phyloP scores from a whole-genome alignment of 306 rosid genomes.

The Fragaria iinumae region DNA sequence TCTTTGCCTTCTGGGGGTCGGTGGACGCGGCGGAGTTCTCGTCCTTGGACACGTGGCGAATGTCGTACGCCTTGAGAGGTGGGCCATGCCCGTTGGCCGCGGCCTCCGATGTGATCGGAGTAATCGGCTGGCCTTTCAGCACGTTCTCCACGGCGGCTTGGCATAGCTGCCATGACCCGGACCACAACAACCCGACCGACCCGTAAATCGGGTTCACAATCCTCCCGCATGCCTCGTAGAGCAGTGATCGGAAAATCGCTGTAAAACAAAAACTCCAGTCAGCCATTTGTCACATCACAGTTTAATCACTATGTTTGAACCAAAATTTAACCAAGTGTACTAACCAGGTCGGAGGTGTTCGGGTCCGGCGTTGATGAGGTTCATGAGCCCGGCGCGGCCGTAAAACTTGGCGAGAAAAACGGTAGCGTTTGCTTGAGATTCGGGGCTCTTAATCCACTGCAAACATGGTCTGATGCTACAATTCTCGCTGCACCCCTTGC shows the following conservation, averaged over 20 bases:
- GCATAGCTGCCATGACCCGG: constrained; percentile 96
- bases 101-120: constrained; percentile 77
- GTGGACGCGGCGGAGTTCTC: constrained; percentile 72
- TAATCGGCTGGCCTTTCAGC: constrained; percentile 75
- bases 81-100: constrained; percentile 75
- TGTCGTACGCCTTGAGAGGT: constrained; percentile 82
- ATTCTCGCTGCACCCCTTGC: constrained; percentile 91
- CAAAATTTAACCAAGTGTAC: not conserved
- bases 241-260: constrained; percentile 83
- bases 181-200: constrained; percentile 93
- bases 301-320: too few species aligned
- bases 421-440: constrained; percentile 95
- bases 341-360: constrained; percentile 92
- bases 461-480: constrained; percentile 92
- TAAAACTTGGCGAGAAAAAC: constrained; percentile 93
- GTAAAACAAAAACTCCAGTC: not conserved
- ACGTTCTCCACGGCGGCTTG: constrained; percentile 93
- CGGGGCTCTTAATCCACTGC: constrained; percentile 88
- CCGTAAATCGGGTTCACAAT: constrained; percentile 96
- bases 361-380: constrained; percentile 92
- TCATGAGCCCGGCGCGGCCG: constrained; percentile 98
- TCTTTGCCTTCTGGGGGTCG: constrained; percentile 43
- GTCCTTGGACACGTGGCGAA: constrained; percentile 86
- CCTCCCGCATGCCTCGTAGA: constrained; percentile 93
- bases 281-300: not conserved